Conservation (phyloP, 2,329 filamentous ascomycete genomes). For the Microcyclospora tardicrescens region DNA sequence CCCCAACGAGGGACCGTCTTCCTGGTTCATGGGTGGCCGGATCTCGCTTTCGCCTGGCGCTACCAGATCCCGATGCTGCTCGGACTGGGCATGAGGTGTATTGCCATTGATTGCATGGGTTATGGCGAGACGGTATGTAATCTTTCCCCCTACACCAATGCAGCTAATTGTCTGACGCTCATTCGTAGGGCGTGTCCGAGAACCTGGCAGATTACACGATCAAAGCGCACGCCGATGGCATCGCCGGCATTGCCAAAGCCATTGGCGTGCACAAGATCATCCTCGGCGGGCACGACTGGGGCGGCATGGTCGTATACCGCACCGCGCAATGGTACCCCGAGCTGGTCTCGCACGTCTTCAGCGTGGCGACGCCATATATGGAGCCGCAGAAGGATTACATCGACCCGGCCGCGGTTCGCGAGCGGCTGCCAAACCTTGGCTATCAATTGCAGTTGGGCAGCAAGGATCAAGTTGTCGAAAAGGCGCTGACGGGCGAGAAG, state of each 20-base stretch:
- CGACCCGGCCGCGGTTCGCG: constrained; percentile 46
- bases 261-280: constrained; percentile 50
- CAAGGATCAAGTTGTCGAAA: constrained; percentile 37
- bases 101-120: constrained; percentile 76
- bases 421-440: constrained; percentile 52
- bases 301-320: constrained; percentile 65
- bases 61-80: constrained; percentile 71
- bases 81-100: constrained; percentile 59
- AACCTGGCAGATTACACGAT: constrained; percentile 49
- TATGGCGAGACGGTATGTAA: constrained; percentile 59
- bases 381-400: constrained; percentile 41
- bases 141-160: constrained; percentile 16
- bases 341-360: constrained; percentile 62
- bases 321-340: constrained; percentile 59
- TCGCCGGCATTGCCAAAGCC: constrained; percentile 56
- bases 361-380: constrained; percentile 64
- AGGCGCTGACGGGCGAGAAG: constrained; percentile 33
- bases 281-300: constrained; percentile 87
- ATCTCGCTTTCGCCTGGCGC: constrained; percentile 75
- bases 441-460: constrained; percentile 71
- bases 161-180: not conserved
- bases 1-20: constrained; percentile 38
- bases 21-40: constrained; percentile 66
- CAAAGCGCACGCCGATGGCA: constrained; percentile 61
- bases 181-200: constrained; percentile 10